These are phyloP conservation scores for Diaporthe helianthi DNA, from an alignment of 2,329 filamentous ascomycete species.

Conservation along the genomic window DNA sequence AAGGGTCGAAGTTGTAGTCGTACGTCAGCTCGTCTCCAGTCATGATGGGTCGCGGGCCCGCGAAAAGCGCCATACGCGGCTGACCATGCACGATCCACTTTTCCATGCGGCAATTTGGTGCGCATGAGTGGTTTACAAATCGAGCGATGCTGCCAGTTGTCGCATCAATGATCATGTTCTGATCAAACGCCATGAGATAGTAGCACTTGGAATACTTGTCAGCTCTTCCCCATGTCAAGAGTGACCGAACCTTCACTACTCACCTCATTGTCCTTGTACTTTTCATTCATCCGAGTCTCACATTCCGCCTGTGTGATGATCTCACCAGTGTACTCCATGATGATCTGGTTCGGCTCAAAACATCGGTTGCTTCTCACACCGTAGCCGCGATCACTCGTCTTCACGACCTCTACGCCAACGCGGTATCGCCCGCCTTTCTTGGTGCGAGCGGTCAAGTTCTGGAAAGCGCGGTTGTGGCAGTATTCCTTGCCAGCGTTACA, in stretches of 20 bases:
- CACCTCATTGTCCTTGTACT: slow-evolving; percentile 93
- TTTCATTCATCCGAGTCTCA: slow-evolving; percentile 88
- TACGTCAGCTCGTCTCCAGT: slow-evolving; percentile 97
- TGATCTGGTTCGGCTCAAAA: slow-evolving; percentile 90
- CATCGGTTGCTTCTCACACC: slow-evolving; percentile 90
- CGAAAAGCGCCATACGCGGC: slow-evolving; percentile 95
- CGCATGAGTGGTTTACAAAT: slow-evolving; percentile 97
- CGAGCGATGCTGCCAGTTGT: slow-evolving; percentile 94
- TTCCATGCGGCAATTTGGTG: slow-evolving; percentile 96
- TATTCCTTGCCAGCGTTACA: slow-evolving; percentile 77
- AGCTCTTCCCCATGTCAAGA: background rate
- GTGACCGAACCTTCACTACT: slow-evolving; percentile 41
- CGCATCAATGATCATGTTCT: slow-evolving; percentile 98
- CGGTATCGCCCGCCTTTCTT: slow-evolving; percentile 85
- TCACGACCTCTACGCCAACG: slow-evolving; percentile 93
- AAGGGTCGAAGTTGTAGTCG: slow-evolving; percentile 80
- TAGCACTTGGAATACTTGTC: slow-evolving; percentile 71
- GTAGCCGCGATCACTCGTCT: slow-evolving; percentile 86
- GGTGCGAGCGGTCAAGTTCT: slow-evolving; percentile 75
- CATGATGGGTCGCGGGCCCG: slow-evolving; percentile 86
- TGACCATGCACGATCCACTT: slow-evolving; percentile 96
- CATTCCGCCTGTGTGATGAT: slow-evolving; percentile 96
- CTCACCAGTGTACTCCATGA: slow-evolving; percentile 97
- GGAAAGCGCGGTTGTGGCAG: slow-evolving; percentile 90
- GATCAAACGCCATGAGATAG: slow-evolving; percentile 98